These are phyloP conservation scores for Adansonia rubrostipa DNA, from an alignment of 441 rosid genomes.

Conservation along the genomic window DNA sequence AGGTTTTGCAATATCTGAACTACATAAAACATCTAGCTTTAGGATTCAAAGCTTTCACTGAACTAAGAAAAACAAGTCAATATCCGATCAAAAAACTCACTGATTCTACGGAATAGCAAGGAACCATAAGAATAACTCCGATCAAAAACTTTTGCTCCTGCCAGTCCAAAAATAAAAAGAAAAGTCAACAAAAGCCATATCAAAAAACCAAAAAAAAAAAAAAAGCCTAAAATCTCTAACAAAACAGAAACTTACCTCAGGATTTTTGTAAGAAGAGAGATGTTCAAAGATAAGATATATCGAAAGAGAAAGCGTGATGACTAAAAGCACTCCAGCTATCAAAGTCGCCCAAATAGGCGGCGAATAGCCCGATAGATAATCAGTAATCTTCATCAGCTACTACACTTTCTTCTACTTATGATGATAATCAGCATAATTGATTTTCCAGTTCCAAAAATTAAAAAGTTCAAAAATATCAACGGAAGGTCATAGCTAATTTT, in stretches of 20 bases:
- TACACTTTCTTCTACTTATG: conserved; percentile 22
- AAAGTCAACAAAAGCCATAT: conserved; percentile 16
- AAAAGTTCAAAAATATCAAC: neutral
- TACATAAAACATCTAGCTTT: neutral
- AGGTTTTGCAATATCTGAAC: neutral
- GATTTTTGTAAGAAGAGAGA: conserved; percentile 94
- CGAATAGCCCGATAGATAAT: conserved; percentile 49
- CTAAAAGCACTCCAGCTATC: conserved; percentile 64
- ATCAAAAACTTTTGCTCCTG: conserved; percentile 98
- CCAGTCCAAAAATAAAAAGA: conserved; percentile 9
- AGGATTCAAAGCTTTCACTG: neutral
- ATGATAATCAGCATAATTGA: conserved; percentile 39
- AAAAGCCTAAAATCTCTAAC: neutral
- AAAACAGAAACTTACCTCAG: conserved; percentile 60
- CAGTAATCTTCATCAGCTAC: conserved; percentile 56
- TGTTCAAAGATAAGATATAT: conserved; percentile 87
- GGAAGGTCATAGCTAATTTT: neutral
- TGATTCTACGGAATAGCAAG: conserved; percentile 92
- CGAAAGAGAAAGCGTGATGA: conserved; percentile 68
- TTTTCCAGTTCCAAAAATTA: conserved; percentile 9
- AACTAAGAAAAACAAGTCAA: neutral
- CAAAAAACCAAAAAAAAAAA: neutral
- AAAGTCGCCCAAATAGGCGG: conserved; percentile 85
- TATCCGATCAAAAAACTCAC: conserved; percentile 47
- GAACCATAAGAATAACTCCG: conserved; percentile 98